A percentile compares a stretch with the other conserved stretches of the same genome.
These are phyloP conservation scores for Corrigiola litoralis DNA, from an alignment of 179 eudicot genomes.

Conservation along the genomic window DNA sequence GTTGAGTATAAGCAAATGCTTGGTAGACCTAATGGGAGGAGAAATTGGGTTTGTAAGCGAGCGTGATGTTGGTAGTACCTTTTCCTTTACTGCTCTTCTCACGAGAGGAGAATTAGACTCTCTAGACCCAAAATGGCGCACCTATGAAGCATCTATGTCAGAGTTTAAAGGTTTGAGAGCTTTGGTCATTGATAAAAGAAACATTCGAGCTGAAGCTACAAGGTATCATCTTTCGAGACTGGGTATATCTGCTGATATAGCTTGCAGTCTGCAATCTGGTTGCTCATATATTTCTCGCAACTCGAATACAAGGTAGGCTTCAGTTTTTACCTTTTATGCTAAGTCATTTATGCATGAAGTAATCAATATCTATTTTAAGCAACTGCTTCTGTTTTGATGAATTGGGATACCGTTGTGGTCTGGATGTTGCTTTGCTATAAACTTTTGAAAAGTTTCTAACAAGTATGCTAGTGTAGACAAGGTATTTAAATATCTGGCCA, in stretches of 20 bases:
- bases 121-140: constrained; percentile 32
- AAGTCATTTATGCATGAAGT: too few species aligned
- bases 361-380: too few species aligned
- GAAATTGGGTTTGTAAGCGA: constrained; percentile 83
- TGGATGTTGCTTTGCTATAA: too few species aligned
- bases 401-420: too few species aligned
- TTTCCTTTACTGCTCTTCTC: constrained; percentile 72
- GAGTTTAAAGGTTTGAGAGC: constrained; percentile 77
- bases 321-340: neutral
- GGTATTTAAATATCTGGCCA: too few species aligned
- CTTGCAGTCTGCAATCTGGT: constrained; percentile 44
- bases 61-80: constrained; percentile 70
- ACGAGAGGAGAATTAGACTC: constrained; percentile 37
- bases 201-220: constrained; percentile 70
- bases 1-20: constrained; percentile 79
- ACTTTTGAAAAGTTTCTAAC: too few species aligned
- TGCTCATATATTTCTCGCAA: constrained; percentile 34
- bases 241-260: constrained; percentile 56
- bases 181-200: constrained; percentile 66
- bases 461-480: too few species aligned
- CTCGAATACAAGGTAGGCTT: constrained; percentile 46
- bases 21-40: constrained; percentile 92
- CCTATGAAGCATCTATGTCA: constrained; percentile 38
- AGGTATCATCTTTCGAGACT: constrained; percentile 83
- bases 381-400: too few species aligned